These are phyloP conservation scores for Volvox reticuliferus DNA, from an alignment of 139 green algal species.

Conservation along the genomic window DNA sequence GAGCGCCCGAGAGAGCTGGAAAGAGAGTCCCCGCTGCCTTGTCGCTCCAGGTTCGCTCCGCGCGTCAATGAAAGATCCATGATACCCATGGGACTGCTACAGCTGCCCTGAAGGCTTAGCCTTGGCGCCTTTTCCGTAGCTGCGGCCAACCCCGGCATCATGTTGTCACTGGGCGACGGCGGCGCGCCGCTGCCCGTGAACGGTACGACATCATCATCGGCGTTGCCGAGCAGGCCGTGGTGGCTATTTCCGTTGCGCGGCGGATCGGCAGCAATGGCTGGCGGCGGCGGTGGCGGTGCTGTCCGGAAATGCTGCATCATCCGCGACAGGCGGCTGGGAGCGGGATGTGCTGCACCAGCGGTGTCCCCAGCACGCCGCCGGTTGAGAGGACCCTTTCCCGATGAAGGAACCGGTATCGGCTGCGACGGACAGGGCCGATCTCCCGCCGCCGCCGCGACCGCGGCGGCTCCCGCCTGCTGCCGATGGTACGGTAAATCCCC, in stretches of 20 bases:
- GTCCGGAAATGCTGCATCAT: conserved; percentile 2
- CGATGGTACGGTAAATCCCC: neutral
- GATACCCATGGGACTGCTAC: neutral
- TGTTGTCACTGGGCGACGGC: neutral
- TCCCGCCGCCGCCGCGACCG: neutral
- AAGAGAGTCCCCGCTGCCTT: neutral
- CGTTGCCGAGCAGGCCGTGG: neutral
- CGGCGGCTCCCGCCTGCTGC: neutral
- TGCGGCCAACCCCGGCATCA: neutral
- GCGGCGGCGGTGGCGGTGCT: neutral
- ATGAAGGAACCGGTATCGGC: neutral
- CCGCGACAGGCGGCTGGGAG: neutral
- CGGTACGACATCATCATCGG: neutral
- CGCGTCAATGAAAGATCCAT: neutral
- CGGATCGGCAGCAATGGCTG: neutral
- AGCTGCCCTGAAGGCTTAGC: neutral
- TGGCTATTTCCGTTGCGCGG: neutral
- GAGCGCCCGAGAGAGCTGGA: neutral
- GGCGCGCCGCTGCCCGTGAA: neutral
- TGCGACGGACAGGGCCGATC: neutral
- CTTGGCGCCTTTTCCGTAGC: neutral
- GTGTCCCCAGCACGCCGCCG: neutral
- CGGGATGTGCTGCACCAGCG: neutral
- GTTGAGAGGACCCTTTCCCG: neutral
- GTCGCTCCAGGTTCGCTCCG: neutral